phyloP scores from a whole-genome alignment of 148 eudicot genomes.

The Spergularia marina region DNA sequence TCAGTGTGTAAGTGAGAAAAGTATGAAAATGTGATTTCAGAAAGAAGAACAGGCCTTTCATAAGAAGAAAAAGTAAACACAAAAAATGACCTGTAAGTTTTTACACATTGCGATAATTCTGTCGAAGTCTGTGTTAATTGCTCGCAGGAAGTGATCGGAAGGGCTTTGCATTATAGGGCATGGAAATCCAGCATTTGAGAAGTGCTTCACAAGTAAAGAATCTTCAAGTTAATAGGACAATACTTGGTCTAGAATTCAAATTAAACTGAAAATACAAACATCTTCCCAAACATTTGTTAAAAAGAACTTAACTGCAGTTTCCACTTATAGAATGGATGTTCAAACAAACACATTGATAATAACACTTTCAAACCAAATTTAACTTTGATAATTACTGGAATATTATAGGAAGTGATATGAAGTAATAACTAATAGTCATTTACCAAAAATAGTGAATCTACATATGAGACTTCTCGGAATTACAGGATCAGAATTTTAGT shows the following conservation, averaged over 20 bases:
- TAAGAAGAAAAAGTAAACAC: background rate
- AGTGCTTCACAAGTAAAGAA: slow-evolving; percentile 64
- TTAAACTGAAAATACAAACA: background rate
- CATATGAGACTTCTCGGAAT: background rate
- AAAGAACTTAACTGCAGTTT: background rate
- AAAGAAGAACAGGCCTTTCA: background rate
- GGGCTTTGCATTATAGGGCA: slow-evolving; percentile 99
- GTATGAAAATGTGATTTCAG: background rate
- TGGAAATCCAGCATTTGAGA: slow-evolving; percentile 98
- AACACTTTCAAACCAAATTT: too few species aligned
- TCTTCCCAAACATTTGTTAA: background rate
- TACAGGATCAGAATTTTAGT: background rate
- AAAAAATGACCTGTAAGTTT: slow-evolving; percentile 71
- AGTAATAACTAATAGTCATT: background rate
- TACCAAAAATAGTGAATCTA: background rate
- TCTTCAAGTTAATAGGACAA: slow-evolving; percentile 4
- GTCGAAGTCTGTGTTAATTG: slow-evolving; percentile 94
- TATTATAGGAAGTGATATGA: background rate
- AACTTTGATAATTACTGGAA: too few species aligned
- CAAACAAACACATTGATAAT: background rate
- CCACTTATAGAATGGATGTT: background rate
- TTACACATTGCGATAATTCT: slow-evolving; percentile 98
- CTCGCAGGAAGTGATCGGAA: slow-evolving; percentile 95
- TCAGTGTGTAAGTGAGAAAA: background rate
- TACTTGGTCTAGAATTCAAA: background rate